Evolutionary conservation across 2,329 filamentous ascomycete species (phyloP).

Genomic region (Pyrenochaeta sp.): DNA sequence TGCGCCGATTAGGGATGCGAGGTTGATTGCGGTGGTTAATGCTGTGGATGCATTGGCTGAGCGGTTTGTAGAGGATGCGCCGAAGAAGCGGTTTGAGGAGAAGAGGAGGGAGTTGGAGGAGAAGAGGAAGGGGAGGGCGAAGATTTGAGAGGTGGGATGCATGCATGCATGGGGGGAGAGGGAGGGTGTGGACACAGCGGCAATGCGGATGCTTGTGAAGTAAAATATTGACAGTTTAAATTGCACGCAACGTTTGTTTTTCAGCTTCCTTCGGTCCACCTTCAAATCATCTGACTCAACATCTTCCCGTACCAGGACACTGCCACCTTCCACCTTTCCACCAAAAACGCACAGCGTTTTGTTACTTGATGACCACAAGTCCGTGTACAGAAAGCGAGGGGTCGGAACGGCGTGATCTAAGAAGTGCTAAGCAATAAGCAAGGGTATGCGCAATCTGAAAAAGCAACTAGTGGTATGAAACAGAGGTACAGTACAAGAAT

Average conservation of each 20-base stretch:
- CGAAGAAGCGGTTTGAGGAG: conserved; percentile 54
- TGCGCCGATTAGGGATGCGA: conserved; percentile 53
- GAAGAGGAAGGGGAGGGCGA: conserved; percentile 43
- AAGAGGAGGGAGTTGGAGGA: conserved; percentile 50
- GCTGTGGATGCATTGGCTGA: conserved; percentile 59
- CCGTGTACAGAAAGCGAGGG: conserved; percentile 8
- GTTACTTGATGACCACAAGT: conserved; percentile 4
- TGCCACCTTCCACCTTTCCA: not conserved
- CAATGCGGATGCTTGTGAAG: no score
- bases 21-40: conserved; percentile 59
- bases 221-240: conserved; percentile 1
- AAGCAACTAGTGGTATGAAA: conserved; percentile 17
- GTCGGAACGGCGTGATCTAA: conserved; percentile 24
- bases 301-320: not conserved
- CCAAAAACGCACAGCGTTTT: conserved; percentile 22
- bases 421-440: conserved; percentile 26
- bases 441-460: conserved; percentile 36
- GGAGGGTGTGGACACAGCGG: no score
- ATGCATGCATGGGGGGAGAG: no score
- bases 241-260: conserved; percentile 1
- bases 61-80: conserved; percentile 59
- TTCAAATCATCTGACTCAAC: not conserved
- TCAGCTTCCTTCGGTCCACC: conserved; percentile 1
- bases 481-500: conserved; percentile 7
- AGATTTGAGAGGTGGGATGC: conserved; percentile 26